Evolutionary conservation across 1,284 basidiomycete species (phyloP), one percentile per base, ranked within the genome.

Genomic region (Heterobasidion irregulare): DNA sequence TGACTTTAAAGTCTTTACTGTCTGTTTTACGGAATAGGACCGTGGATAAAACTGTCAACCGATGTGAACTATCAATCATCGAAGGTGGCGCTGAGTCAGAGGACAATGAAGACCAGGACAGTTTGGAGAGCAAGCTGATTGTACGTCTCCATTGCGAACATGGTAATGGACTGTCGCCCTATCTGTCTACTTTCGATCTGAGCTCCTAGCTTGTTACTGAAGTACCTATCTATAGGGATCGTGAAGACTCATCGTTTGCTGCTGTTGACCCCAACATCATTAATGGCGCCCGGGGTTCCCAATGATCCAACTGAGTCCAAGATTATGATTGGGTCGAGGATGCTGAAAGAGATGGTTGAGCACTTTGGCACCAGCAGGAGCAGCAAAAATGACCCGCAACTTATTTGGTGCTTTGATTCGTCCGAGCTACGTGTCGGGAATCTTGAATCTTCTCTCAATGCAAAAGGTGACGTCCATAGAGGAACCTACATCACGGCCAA

Each of bases 81-180:
- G 84, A 89, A 59, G 81, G 79, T 10, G 62, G 65, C 10, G 57
- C 61, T 13, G 64, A 58, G 9, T 66, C 71, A 6, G 68, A 66
- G 34, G 69, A 70, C 44, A 80, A 82, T 45, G 80, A 82, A 35
- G 80, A 82, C 41, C 66, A 70, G 36, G 86, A 89, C 61, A 73
- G 77, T 48, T 71, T 88, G 9, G 87, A 89, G 67, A 87, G 82
- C 65, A 83, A 77, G 64, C 70, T 90, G 53, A 76, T 86, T 43
- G 72, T 92, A 47, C 81, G 83, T 58, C 67, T 92, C 53, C 77
- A 89, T 63, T 92, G 89, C 69, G 90, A 91, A 72, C 85, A 90
- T 61, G 89, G 89, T 86, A 65, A 61, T 70, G 62, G 32, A 32
- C 8, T 13, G 33, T 53, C 35, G 16, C 45, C 49, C 46, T 12